phyloP scores from a whole-genome alignment of 2,329 filamentous ascomycete species.

The Cladosporium oxysporum region DNA sequence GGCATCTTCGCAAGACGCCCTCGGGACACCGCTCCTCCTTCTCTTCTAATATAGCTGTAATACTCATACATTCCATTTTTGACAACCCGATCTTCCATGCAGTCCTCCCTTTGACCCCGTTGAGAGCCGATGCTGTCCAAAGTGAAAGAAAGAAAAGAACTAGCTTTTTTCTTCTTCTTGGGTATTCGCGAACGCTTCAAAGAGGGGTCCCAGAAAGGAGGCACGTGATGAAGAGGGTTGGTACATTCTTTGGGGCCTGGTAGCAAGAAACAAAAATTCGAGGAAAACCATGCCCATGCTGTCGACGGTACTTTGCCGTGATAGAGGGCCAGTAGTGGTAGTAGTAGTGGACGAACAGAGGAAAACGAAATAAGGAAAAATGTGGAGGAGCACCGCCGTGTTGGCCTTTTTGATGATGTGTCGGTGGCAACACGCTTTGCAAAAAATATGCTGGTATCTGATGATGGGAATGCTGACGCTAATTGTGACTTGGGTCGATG shows the following conservation, averaged over 20 bases:
- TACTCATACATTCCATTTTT: slow-evolving; percentile 17
- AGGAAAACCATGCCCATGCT: slow-evolving; percentile 4
- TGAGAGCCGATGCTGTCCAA: slow-evolving; percentile 10
- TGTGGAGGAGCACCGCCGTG: slow-evolving; percentile 1
- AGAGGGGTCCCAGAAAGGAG: background rate
- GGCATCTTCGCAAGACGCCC: background rate
- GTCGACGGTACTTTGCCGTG: background rate
- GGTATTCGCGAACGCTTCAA: background rate
- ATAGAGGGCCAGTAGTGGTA: background rate
- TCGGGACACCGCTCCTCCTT: too few species aligned
- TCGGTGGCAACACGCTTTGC: slow-evolving; percentile 13
- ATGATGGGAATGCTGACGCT: slow-evolving; percentile 19
- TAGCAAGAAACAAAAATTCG: slow-evolving; percentile 1
- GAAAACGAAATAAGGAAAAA: slow-evolving; percentile 8
- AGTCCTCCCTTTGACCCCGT: background rate
- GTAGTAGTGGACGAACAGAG: background rate
- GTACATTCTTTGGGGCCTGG: slow-evolving; percentile 18
- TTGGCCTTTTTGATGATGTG: slow-evolving; percentile 2
- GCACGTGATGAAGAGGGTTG: background rate
- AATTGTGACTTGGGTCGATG: slow-evolving; percentile 12
- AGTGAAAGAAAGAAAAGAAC: background rate
- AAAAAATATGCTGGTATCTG: slow-evolving; percentile 19
- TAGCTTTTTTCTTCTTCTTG: slow-evolving; percentile 8
- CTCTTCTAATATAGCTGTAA: slow-evolving; percentile 17
- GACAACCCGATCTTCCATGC: background rate